These are phyloP conservation scores for Arabis hirsuta DNA, from an alignment of 345 rosid species.

Conservation along the genomic window DNA sequence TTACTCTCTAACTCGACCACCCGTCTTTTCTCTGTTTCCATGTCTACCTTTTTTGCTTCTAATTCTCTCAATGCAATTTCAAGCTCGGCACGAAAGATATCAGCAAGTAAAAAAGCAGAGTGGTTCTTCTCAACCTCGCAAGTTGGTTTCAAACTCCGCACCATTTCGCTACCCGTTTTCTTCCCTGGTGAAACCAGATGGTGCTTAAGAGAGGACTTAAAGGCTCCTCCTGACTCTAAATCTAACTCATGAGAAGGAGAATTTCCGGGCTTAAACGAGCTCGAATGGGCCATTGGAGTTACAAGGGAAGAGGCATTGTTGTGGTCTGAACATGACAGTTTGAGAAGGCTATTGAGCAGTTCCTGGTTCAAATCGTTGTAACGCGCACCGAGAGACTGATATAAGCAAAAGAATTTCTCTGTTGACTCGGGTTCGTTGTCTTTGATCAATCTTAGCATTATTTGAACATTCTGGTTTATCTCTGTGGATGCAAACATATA, in stretches of 20 bases:
- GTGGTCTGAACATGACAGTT: constrained; percentile 42
- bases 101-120: constrained; percentile 37
- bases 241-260: constrained; percentile 59
- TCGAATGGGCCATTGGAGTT: constrained; percentile 41
- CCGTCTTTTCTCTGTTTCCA: constrained; percentile 45
- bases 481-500: constrained; percentile 18
- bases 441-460: constrained; percentile 26
- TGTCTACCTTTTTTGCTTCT: constrained; percentile 40
- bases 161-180: constrained; percentile 43
- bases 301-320: constrained; percentile 41
- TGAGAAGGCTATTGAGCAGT: constrained; percentile 29
- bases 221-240: constrained; percentile 65
- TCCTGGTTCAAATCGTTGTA: constrained; percentile 41
- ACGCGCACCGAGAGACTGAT: constrained; percentile 37
- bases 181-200: constrained; percentile 39
- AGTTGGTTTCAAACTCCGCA: constrained; percentile 47
- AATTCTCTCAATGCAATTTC: constrained; percentile 44
- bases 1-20: constrained; percentile 46
- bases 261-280: constrained; percentile 41
- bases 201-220: constrained; percentile 52
- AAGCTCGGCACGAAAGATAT: constrained; percentile 43
- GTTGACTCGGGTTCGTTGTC: constrained; percentile 2
- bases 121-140: constrained; percentile 51
- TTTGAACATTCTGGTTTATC: constrained; percentile 23
- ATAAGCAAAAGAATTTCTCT: constrained; percentile 28